Evolutionary conservation across 208 protist species (phyloP).

Genomic region (Acanthamoeba rhysodes): DNA sequence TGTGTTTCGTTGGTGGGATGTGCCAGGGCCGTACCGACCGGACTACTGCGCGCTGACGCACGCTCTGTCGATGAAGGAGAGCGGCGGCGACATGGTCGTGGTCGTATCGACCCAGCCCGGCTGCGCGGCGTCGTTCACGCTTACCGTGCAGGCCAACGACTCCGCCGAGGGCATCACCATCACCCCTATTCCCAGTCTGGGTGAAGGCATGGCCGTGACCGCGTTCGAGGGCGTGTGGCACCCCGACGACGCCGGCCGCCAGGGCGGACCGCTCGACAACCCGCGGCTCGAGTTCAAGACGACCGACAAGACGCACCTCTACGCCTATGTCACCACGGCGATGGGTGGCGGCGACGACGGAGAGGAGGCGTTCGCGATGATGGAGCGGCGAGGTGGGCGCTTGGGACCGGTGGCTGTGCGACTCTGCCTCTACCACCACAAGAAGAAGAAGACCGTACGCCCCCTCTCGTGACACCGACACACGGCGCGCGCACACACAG

Average conservation of each 20-base stretch:
- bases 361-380: neutral
- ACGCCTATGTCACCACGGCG: neutral
- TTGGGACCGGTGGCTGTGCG: neutral
- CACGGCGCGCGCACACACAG: no score
- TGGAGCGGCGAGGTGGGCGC: neutral
- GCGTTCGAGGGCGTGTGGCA: conserved; percentile 32
- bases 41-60: conserved; percentile 44
- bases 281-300: conserved; percentile 46
- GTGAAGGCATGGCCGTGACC: neutral
- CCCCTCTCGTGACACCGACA: no score
- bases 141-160: conserved; percentile 27
- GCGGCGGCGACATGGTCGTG: neutral
- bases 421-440: conserved; percentile 46
- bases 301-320: neutral
- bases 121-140: conserved; percentile 12
- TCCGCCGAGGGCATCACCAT: neutral
- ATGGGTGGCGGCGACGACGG: neutral
- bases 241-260: conserved; percentile 18
- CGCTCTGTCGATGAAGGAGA: neutral
- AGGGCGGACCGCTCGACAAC: conserved; percentile 21
- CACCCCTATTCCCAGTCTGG: neutral
- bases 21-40: neutral
- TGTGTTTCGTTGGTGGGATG: no score
- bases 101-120: neutral
- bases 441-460: conserved; percentile 16